These are phyloP conservation scores for Madurella fahalii DNA, from an alignment of 2,329 filamentous ascomycete genomes.

Conservation along the genomic window DNA sequence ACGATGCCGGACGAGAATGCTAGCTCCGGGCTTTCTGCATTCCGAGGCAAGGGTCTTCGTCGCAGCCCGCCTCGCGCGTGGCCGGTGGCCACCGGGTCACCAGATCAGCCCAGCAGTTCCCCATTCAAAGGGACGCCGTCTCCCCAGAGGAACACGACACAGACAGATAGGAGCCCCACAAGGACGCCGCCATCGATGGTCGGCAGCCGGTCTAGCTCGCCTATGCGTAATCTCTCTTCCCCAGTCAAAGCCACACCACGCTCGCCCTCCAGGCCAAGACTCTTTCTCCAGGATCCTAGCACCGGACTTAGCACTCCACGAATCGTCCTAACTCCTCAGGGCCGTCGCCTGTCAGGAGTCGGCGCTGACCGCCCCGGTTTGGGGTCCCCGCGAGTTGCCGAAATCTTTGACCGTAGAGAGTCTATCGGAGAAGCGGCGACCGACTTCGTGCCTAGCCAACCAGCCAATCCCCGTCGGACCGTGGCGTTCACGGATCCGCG, in stretches of 20 bases:
- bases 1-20: conserved; percentile 40
- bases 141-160: conserved; percentile 7
- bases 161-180: conserved; percentile 13
- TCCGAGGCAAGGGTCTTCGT: conserved; percentile 46
- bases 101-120: conserved; percentile 14
- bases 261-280: conserved; percentile 28
- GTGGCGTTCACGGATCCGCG: conserved; percentile 65
- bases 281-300: conserved; percentile 52
- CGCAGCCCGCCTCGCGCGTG: conserved; percentile 44
- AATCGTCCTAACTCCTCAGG: conserved; percentile 59
- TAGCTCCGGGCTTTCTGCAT: conserved; percentile 53
- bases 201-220: conserved; percentile 28
- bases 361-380: conserved; percentile 67
- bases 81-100: conserved; percentile 39
- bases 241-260: conserved; percentile 31
- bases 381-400: conserved; percentile 70
- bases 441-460: conserved; percentile 56
- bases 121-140: conserved; percentile 14
- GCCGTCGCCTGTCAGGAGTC: conserved; percentile 60
- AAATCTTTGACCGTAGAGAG: conserved; percentile 64
- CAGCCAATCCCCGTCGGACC: conserved; percentile 35
- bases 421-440: conserved; percentile 66
- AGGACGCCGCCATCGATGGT: conserved; percentile 24
- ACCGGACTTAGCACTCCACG: conserved; percentile 59
- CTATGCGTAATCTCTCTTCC: conserved; percentile 22